Evolutionary conservation across 495 filamentous ascomycete species (phyloP).

Genomic region (Tuber borchii): DNA sequence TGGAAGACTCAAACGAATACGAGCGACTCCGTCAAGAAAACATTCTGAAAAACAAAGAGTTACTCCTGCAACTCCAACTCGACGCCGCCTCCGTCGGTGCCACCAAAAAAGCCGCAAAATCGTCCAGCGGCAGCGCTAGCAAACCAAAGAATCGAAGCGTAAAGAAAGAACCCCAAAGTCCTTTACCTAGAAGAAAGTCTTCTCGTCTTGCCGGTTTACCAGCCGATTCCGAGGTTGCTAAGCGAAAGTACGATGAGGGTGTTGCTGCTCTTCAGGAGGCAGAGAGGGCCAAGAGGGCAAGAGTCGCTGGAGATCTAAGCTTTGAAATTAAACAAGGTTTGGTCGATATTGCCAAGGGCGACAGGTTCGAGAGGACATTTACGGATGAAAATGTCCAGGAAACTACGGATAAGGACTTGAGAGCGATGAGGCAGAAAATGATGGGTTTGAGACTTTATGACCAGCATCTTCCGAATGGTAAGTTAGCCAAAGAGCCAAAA

Average conservation of each 20-base stretch:
- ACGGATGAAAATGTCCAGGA: slow-evolving; percentile 70
- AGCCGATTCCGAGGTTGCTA: slow-evolving; percentile 65
- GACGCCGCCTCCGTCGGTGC: slow-evolving; percentile 50
- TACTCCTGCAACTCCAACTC: slow-evolving; percentile 55
- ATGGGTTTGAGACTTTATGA: slow-evolving; percentile 72
- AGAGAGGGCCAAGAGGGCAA: slow-evolving; percentile 59
- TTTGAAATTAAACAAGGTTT: slow-evolving; percentile 55
- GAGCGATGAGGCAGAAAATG: slow-evolving; percentile 73
- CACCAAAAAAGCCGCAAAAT: slow-evolving; percentile 35
- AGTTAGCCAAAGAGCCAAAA: slow-evolving; percentile 23
- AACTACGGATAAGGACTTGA: slow-evolving; percentile 70
- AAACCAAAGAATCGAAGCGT: slow-evolving; percentile 28
- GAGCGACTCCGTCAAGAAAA: slow-evolving; percentile 64
- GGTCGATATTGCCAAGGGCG: slow-evolving; percentile 18
- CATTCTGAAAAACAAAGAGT: slow-evolving; percentile 65
- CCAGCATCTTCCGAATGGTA: slow-evolving; percentile 69
- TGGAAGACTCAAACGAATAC: slow-evolving; percentile 51
- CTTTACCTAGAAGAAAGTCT: slow-evolving; percentile 56
- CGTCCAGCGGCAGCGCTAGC: slow-evolving; percentile 32
- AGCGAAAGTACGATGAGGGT: slow-evolving; percentile 74
- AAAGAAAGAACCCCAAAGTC: slow-evolving; percentile 50
- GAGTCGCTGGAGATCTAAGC: slow-evolving; percentile 64
- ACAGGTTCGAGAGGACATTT: slow-evolving; percentile 72
- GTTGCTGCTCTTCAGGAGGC: slow-evolving; percentile 55
- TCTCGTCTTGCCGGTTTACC: slow-evolving; percentile 60